phyloP scores from a whole-genome alignment of 176 grass and related monocot species.

The Poa pratensis region DNA sequence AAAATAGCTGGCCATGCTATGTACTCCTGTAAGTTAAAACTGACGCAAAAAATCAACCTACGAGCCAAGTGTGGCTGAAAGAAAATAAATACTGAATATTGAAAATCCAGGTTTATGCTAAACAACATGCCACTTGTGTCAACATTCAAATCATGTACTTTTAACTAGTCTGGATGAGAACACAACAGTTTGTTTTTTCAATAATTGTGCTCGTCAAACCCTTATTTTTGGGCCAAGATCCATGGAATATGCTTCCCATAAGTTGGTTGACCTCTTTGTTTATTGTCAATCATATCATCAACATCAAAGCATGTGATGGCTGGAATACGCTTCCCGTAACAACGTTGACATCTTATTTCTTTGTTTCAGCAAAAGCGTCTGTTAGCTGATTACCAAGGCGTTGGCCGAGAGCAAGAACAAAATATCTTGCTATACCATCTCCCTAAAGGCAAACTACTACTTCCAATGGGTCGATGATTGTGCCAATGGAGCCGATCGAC shows the following conservation, averaged over 20 bases:
- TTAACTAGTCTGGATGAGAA: no score
- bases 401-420: conserved; percentile 7
- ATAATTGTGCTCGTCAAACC: background rate
- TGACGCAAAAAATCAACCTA: no score
- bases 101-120: no score
- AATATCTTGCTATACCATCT: background rate
- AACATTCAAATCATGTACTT: no score
- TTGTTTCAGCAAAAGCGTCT: no score
- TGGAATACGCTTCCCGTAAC: no score
- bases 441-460: background rate
- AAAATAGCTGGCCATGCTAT: no score
- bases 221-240: background rate
- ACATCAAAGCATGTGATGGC: background rate
- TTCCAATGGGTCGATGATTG: conserved; percentile 10
- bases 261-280: background rate
- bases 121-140: no score
- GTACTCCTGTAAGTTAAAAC: no score
- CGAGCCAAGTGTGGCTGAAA: no score
- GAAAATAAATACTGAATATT: no score
- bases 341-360: no score
- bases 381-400: background rate
- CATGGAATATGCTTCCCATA: background rate
- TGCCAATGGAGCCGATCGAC: background rate
- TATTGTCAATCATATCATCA: background rate
- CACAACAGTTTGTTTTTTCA: background rate